Base-by-base conservation (phyloP, 257 asterid genomes). In the Avicennia marina region DNA sequence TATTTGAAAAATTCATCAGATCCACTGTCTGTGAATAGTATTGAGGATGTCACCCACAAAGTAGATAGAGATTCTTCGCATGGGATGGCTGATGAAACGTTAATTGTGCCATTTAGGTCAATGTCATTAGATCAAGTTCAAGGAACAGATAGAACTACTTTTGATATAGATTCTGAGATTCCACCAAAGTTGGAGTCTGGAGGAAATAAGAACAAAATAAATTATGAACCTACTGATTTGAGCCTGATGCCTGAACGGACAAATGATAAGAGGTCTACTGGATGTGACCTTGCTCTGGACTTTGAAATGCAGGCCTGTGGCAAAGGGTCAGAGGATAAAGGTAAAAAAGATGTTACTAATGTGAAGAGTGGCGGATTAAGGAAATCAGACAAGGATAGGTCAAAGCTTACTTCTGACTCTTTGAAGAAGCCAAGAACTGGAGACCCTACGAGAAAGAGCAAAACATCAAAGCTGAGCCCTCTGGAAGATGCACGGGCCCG, bases 401-500 rank as follows among this genome's bases (percentile, higher is more conserved):
- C 84, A 60, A 89, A 74, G 76, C 77, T 72, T 53, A 54, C 58
- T 65, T 53, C 74, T 4, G 86, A 68, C 67, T 58, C 77, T 63
- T 58, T 52, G 45, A 76, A 79, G 43, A 82, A 82, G 82, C 86
- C 65, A 65, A 78, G 76, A 73, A 73, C 78, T 52, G 94, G 89
- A 63, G 96, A 95, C 26, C 95, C 90, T 21, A 58, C 84, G 42
- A 78, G 89, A 78, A 89, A 82, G 70, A 81, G 65, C 31, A 86
- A 81, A 72, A 57, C 81, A 55, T 75, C 90, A 17, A 89, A n/a
- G n/a, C n/a, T n/a, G n/a, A n/a, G 81, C 67, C 85, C 94, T 68
- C 47, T 74, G 48, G 96, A 89, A 65, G 96, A 89, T 74, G 99
- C 97, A 40, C 83, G 85, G 43, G 96, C 89, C 47, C 97, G 95